A percentile compares a stretch with the other conserved stretches of the same genome.
These are phyloP conservation scores for Trichoderma orchidacearum DNA, from an alignment of 495 filamentous ascomycete genomes.

Conservation along the genomic window DNA sequence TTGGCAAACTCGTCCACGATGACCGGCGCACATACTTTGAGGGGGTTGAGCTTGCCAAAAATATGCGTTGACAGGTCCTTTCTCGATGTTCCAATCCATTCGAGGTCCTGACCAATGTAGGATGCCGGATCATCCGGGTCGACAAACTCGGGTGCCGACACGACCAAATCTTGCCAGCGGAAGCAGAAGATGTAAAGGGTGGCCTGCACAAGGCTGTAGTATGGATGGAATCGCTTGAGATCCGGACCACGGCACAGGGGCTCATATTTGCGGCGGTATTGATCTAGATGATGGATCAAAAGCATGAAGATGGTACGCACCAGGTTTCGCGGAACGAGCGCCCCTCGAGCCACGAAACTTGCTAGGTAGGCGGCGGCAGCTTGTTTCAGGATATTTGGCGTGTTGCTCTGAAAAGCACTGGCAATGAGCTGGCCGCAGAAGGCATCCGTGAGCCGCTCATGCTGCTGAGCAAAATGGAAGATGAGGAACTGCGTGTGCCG, in stretches of 20 bases:
- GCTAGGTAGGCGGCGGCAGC: constrained; percentile 85
- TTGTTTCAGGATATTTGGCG: constrained; percentile 58
- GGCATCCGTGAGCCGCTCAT: constrained; percentile 56
- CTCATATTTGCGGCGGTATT: constrained; percentile 50
- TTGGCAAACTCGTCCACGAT: constrained; percentile 88
- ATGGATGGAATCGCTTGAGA: constrained; percentile 64
- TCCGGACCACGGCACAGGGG: constrained; percentile 65
- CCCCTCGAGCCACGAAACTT: constrained; percentile 81
- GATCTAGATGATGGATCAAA: constrained; percentile 58
- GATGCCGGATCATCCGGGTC: constrained; percentile 42
- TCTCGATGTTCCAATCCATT: constrained; percentile 61
- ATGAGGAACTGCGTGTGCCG: constrained; percentile 83
- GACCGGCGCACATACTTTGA: constrained; percentile 86
- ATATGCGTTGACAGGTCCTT: constrained; percentile 60
- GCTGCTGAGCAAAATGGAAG: constrained; percentile 81
- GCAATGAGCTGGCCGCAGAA: constrained; percentile 70
- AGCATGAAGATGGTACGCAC: constrained; percentile 67
- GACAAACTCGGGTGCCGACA: constrained; percentile 29
- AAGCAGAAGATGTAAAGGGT: constrained; percentile 87
- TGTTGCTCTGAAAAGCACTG: constrained; percentile 37
- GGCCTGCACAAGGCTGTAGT: constrained; percentile 83
- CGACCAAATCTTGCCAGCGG: constrained; percentile 81
- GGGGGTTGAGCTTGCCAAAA: constrained; percentile 77
- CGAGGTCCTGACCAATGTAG: constrained; percentile 46
- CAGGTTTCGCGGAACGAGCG: constrained; percentile 57